phyloP scores from a whole-genome alignment of 345 rosid genomes.

The Excoecaria agallocha region DNA sequence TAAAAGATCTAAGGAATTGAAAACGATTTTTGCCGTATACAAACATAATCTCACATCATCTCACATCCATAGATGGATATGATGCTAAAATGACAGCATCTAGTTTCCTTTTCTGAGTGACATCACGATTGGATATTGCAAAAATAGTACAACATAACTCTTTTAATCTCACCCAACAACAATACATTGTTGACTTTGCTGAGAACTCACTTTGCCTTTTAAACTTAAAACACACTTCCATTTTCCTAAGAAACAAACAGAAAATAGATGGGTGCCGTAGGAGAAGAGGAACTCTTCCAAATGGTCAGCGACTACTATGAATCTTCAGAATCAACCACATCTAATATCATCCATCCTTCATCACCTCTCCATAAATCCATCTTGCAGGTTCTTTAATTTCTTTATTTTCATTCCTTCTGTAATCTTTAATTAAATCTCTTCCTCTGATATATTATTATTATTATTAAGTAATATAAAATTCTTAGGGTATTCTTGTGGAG shows the following conservation, averaged over 20 bases:
- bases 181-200: slow-evolving; percentile 18
- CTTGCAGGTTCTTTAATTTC: slow-evolving; percentile 30
- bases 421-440: not conserved
- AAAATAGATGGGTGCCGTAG: slow-evolving; percentile 37
- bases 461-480: too few species aligned
- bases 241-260: not conserved
- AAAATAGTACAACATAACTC: not conserved
- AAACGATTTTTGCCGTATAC: too few species aligned
- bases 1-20: too few species aligned
- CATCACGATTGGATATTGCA: not conserved
- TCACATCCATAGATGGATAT: not conserved
- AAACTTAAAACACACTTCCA: not conserved
- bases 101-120: not conserved
- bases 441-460: not conserved
- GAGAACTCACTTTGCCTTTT: not conserved
- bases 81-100: not conserved
- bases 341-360: not conserved
- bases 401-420: too few species aligned
- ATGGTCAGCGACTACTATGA: slow-evolving; percentile 52
- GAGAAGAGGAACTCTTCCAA: slow-evolving; percentile 42
- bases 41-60: too few species aligned
- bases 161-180: not conserved
- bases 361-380: slow-evolving; percentile 17
- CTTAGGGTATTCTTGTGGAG: slow-evolving; percentile 37
- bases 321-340: slow-evolving; percentile 20